These are phyloP conservation scores for Straminergon stramineum DNA, from an alignment of 225 moss, liverwort and hornwort genomes.

Conservation along the genomic window DNA sequence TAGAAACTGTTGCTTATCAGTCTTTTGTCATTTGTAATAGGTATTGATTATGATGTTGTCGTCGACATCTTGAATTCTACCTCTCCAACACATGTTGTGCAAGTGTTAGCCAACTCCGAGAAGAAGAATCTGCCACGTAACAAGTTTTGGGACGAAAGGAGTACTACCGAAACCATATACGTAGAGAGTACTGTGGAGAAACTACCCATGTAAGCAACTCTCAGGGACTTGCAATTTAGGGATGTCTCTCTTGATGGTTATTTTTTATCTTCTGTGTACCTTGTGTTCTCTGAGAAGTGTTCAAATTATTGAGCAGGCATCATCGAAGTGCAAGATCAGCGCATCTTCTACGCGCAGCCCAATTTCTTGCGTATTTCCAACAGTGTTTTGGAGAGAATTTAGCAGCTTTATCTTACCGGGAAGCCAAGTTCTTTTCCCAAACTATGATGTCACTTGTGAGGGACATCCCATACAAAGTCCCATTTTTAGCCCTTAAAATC, in stretches of 20 bases:
- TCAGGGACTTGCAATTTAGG: neutral
- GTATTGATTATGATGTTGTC: constrained; percentile 72
- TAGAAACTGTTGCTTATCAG: neutral
- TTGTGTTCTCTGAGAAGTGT: constrained; percentile 3
- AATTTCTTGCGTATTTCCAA: constrained; percentile 74
- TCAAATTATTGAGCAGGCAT: constrained; percentile 12
- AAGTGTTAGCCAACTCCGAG: constrained; percentile 34
- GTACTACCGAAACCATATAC: constrained; percentile 37
- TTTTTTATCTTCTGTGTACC: neutral
- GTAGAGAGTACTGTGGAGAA: constrained; percentile 65
- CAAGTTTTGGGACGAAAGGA: constrained; percentile 65
- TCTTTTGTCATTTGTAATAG: constrained; percentile 18
- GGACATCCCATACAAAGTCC: constrained; percentile 56
- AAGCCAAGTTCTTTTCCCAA: constrained; percentile 59
- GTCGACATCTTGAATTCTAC: constrained; percentile 56
- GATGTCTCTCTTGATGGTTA: neutral
- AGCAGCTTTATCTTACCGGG: constrained; percentile 57
- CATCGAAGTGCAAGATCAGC: constrained; percentile 30
- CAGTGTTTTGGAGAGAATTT: constrained; percentile 54
- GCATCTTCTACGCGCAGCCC: constrained; percentile 47
- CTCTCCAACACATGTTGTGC: constrained; percentile 75
- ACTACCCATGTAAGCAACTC: constrained; percentile 30
- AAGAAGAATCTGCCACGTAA: constrained; percentile 68
- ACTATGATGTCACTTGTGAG: constrained; percentile 58
- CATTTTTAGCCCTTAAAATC: constrained; percentile 55